Percentiles rank a stretch among this genome's conserved stretches.
Conservation (phyloP, 129 eudicot species). For the Pittosporum tobira region DNA sequence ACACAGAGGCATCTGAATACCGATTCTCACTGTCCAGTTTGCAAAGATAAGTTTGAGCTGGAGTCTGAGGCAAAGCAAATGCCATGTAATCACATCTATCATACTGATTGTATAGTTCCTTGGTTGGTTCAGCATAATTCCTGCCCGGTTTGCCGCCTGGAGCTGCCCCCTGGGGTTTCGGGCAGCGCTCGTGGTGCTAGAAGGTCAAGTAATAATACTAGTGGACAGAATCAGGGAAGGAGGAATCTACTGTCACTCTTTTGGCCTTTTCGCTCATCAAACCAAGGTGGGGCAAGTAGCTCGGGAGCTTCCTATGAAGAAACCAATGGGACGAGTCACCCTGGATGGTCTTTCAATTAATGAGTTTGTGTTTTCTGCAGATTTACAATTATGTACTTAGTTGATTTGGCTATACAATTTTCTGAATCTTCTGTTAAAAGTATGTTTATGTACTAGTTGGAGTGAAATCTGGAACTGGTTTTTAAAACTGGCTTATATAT, state of each 20-base stretch:
- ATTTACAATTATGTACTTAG: background rate
- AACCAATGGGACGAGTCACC: slow-evolving; percentile 5
- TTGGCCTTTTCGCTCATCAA: slow-evolving; percentile 71
- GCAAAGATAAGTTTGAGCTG: slow-evolving; percentile 75
- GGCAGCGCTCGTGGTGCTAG: slow-evolving; percentile 12
- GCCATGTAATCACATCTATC: slow-evolving; percentile 92
- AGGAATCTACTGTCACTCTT: slow-evolving; percentile 65
- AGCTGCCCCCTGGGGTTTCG: slow-evolving; percentile 57
- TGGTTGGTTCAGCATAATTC: slow-evolving; percentile 94
- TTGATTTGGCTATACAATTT: background rate
- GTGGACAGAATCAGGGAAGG: slow-evolving; percentile 42
- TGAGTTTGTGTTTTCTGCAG: too few species aligned
- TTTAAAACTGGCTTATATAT: background rate
- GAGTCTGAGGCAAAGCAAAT: slow-evolving; percentile 74
- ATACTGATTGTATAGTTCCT: slow-evolving; percentile 80
- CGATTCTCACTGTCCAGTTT: slow-evolving; percentile 91
- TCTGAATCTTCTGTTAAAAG: slow-evolving; percentile 1
- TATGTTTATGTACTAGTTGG: slow-evolving; percentile 3
- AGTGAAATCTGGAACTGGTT: background rate
- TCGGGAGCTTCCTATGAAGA: slow-evolving; percentile 12
- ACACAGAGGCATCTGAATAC: slow-evolving; percentile 63
- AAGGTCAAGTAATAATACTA: slow-evolving; percentile 19
- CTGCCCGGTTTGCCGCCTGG: slow-evolving; percentile 91
- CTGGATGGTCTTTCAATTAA: slow-evolving; percentile 27
- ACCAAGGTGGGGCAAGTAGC: slow-evolving; percentile 15